Base-by-base conservation (phyloP, 116 monocot genomes). In the Posidonia oceanica region DNA sequence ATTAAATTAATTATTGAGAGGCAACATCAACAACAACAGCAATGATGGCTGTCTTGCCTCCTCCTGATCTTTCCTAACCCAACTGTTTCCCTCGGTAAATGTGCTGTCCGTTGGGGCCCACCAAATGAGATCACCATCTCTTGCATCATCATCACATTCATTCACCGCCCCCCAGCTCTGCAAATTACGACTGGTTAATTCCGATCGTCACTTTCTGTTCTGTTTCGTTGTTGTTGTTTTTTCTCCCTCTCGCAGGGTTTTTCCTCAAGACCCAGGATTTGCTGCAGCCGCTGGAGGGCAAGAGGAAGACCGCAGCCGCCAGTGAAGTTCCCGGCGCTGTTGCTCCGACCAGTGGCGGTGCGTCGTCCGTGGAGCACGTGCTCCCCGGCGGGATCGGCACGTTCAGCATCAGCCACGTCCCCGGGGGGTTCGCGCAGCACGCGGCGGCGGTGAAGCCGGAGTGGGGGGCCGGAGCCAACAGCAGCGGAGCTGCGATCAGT, bases 181-280 rank as follows among this genome's bases (percentile, higher is more conserved):
- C 29, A 29, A 0, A 29, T 0, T 29, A 1, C 29, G 29, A 29
- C 29, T 29, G 29, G 29, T 29, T 29, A 29, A 29, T 29, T 29
- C 29, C 29, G 29, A 29, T 29, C 29, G 29, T 29, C 29, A 29
- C 29, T 29, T 29, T 29, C 29, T 29, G 29, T 29, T 29, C 29
- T 29, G 29, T 29, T 29, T 29, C 29, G 29, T 29, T 29, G 29
- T 1, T 29, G 29, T 29, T 29, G 29, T 29, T 29, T 29, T 29
- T 29, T 29, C 29, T 29, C 29, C 29, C 29, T 29, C 29, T 29
- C n/a, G 36, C 75, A 91, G 91, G 83, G 14, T 75, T 77, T 48
- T 77, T 63, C 60, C 76, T 85, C 55, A 85, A 81, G 77, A 91
- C 91, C 51, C 85, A 87, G 64, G 87, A 91, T 73, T 85, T 91